These are phyloP conservation scores for Ustulina deusta DNA, from an alignment of 2,329 filamentous ascomycete genomes.

Conservation along the genomic window DNA sequence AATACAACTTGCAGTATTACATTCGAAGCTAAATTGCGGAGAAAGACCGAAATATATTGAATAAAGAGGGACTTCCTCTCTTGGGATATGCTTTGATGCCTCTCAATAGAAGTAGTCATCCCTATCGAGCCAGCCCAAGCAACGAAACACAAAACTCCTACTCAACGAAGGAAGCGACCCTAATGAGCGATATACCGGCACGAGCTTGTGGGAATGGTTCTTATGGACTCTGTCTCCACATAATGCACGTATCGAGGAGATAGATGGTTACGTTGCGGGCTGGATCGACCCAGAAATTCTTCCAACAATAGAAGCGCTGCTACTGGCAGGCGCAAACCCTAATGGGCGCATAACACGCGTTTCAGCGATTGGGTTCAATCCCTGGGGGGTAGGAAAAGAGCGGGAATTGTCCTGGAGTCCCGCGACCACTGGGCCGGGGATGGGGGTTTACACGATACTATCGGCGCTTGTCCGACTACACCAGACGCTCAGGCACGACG, in stretches of 20 bases:
- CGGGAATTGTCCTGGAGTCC: neutral
- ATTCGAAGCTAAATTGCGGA: slow-evolving; percentile 19
- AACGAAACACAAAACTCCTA: slow-evolving; percentile 11
- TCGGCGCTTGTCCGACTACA: neutral
- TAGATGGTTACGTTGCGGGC: neutral
- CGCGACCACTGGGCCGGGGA: too few species aligned
- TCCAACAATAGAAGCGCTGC: neutral
- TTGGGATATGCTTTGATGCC: slow-evolving; percentile 32
- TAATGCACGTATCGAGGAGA: too few species aligned
- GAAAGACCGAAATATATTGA: slow-evolving; percentile 17
- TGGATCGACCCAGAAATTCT: neutral
- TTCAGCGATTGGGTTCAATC: too few species aligned
- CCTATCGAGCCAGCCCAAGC: neutral
- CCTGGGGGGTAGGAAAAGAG: neutral
- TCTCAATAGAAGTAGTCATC: too few species aligned
- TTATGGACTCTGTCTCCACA: neutral
- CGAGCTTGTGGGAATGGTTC: slow-evolving; percentile 35
- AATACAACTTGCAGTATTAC: slow-evolving; percentile 20
- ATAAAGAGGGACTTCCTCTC: slow-evolving; percentile 35
- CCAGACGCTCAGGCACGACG: neutral
- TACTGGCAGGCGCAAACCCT: slow-evolving; percentile 11
- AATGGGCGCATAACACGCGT: slow-evolving; percentile 6
- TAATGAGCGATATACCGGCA: slow-evolving; percentile 20
- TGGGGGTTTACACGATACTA: slow-evolving; percentile 7
- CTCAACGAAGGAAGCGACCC: slow-evolving; percentile 23